Conservation (phyloP, 2,329 filamentous ascomycete species). For the Orbilia quercus region DNA sequence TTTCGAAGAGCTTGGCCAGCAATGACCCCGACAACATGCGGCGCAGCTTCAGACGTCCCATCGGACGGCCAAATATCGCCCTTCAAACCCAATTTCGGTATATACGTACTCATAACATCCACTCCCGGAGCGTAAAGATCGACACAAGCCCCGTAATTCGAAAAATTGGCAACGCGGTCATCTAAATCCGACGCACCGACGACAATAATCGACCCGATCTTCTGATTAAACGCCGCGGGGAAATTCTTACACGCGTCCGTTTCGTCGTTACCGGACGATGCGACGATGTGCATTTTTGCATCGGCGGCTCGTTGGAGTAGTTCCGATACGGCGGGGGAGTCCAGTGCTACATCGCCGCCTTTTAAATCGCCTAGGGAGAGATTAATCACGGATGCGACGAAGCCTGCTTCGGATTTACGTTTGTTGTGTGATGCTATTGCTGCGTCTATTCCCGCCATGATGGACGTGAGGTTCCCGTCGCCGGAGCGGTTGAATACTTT, state of each 20-base stretch:
- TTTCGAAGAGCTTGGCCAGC: conserved; percentile 56
- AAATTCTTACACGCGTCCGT: conserved; percentile 58
- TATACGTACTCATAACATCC: conserved; percentile 68
- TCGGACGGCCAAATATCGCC: conserved; percentile 67
- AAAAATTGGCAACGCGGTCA: conserved; percentile 63
- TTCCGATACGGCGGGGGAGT: conserved; percentile 66
- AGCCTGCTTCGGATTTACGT: conserved; percentile 62
- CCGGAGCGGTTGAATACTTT: conserved; percentile 65
- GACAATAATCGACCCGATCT: conserved; percentile 63
- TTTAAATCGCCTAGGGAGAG: conserved; percentile 68
- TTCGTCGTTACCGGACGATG: conserved; percentile 64
- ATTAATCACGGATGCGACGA: conserved; percentile 65
- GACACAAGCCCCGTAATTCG: conserved; percentile 67
- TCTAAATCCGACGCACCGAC: conserved; percentile 62
- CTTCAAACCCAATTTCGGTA: conserved; percentile 64
- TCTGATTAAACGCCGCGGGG: conserved; percentile 62
- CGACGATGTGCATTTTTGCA: conserved; percentile 63
- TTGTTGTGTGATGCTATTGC: conserved; percentile 64
- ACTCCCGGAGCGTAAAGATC: conserved; percentile 72
- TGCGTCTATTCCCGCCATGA: conserved; percentile 64
- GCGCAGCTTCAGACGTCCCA: conserved; percentile 67
- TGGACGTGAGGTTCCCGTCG: conserved; percentile 66
- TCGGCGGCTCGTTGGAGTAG: conserved; percentile 66
- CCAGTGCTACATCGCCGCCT: conserved; percentile 65
- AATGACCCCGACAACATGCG: conserved; percentile 61